Base-by-base conservation (phyloP, 2,329 filamentous ascomycete species). In the Fusarium nisikadoi region DNA sequence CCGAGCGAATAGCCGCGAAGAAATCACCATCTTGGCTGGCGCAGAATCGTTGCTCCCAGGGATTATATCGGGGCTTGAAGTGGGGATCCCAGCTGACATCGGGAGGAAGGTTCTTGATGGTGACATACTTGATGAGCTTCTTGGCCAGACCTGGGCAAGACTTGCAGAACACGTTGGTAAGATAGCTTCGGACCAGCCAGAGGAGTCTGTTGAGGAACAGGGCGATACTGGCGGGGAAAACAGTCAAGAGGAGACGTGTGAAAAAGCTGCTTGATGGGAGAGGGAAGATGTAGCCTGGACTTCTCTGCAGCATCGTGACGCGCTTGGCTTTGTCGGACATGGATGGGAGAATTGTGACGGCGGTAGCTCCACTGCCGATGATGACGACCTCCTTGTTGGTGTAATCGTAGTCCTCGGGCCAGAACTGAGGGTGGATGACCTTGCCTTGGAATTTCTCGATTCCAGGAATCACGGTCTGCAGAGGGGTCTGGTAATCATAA, bases 351-450 rank as follows among this genome's bases (percentile, higher is more conserved):
- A 93, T 82, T 2, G 91, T 92, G 43, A 93, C 83, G 7, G 91
- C 90, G 0, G 91, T 93, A 3, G 92, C 91, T 20, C 91, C 91
- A 41, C 85, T 88, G 23, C 92, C 92, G 64, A 93, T 88, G 59
- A 93, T 84, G 47, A 92, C 88, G 27, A 93, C 83, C 23, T 88
- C 86, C 77, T 93, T 92, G 80, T 85, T 81, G 17, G 83, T 81
- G 79, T 92, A 92, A 76, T 93, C 88, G 45, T 91, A 83, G 61
- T 91, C 84, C 62, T 90, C 83, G 0, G 91, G 91, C 91, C 92
- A 93, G 81, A 93, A 93, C 74, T 94, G 92, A 2, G 92, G 92
- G 69, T 94, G 92, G 4, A 93, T 83, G 19, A 89, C 82, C 42
- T 65, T 76, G 47, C 83, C 84, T 14, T 76, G 23, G 41, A 84